Conservation (phyloP, 108 stramenopile species). For the Cyclotella atomus region DNA sequence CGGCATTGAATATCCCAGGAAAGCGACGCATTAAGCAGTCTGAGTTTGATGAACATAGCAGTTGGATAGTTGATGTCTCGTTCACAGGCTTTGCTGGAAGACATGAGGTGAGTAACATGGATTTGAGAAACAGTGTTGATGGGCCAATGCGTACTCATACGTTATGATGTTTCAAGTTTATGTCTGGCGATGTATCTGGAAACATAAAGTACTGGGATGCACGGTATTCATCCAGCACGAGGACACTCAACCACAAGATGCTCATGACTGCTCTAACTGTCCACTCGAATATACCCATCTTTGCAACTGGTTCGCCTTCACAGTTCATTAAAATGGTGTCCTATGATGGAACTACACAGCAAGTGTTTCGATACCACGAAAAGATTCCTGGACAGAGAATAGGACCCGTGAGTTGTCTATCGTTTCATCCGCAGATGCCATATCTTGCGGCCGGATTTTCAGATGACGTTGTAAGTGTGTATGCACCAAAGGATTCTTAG, state of each 20-base stretch:
- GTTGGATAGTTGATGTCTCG: slow-evolving; percentile 86
- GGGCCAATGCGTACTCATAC: too few relatives aligned
- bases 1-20: slow-evolving; percentile 15
- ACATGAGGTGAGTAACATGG: slow-evolving; percentile 60
- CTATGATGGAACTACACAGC: slow-evolving; percentile 87
- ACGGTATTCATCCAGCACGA: slow-evolving; percentile 65
- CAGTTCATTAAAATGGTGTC: slow-evolving; percentile 94
- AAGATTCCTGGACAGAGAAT: slow-evolving; percentile 92
- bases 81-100: slow-evolving; percentile 74
- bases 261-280: slow-evolving; percentile 95
- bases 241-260: slow-evolving; percentile 74
- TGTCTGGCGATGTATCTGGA: slow-evolving; percentile 88
- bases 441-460: slow-evolving; percentile 92
- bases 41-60: slow-evolving; percentile 68
- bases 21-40: slow-evolving; percentile 34
- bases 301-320: slow-evolving; percentile 91
- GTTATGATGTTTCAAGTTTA: slow-evolving; percentile 66
- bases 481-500: slow-evolving; percentile 42
- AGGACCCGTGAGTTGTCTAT: slow-evolving; percentile 91
- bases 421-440: slow-evolving; percentile 93
- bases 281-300: slow-evolving; percentile 89
- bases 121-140: too few relatives aligned
- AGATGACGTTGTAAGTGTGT: slow-evolving; percentile 74
- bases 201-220: slow-evolving; percentile 93
- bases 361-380: slow-evolving; percentile 90